Evolutionary conservation across 805 yeast species (phyloP), one percentile per base, ranked within the genome.

Genomic region (Scheffersomyces stipitis): DNA sequence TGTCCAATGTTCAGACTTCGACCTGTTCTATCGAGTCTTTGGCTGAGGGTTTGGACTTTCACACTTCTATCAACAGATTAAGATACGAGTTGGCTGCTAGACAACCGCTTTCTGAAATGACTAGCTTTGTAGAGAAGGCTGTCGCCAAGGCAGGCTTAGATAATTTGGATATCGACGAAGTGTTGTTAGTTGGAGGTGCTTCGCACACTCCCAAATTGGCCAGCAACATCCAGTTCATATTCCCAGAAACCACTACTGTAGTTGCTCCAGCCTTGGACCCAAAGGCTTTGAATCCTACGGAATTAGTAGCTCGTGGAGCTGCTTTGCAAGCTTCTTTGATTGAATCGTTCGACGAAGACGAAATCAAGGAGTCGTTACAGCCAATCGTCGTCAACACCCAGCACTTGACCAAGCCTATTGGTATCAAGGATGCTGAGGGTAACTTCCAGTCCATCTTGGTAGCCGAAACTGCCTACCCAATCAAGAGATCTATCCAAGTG

Each of bases 21-120:
- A 85, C 93, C 37, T 87, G 89, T 58, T 93, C 98, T 31, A 86
- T 93, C 52, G 99, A 93, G 68, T 85, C 96, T 15, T 76, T 93
- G 47, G 91, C 96, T 42, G 95, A 86, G 42, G 99, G 99, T 46
- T 79, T 74, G 60, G 99, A 93, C 69, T 93, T 83, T 80, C 90
- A 87, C 69, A 79, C 96, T 45, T 76, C 91, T 41, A 82, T 93
- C 60, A 93, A 93, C 78, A 86, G 98, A 74, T 73, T 93, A 70
- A 80, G 96, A 68, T 93, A 78, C 60, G 99, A 93, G 73, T 73
- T 91, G 47, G 81, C 86, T 38, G 87, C 88, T 34, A 82, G 93
- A 70, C 71, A 77, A 48, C 89, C 84, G 20, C 78, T 91, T 54
- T 67, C 80, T 47, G 78, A 83, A 62, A 83, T 89, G 80, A 69